Percentiles rank a stretch among this genome's conserved stretches.
These are phyloP conservation scores for Neospermospora avenae DNA, from an alignment of 2,329 filamentous ascomycete genomes.

Conservation along the genomic window DNA sequence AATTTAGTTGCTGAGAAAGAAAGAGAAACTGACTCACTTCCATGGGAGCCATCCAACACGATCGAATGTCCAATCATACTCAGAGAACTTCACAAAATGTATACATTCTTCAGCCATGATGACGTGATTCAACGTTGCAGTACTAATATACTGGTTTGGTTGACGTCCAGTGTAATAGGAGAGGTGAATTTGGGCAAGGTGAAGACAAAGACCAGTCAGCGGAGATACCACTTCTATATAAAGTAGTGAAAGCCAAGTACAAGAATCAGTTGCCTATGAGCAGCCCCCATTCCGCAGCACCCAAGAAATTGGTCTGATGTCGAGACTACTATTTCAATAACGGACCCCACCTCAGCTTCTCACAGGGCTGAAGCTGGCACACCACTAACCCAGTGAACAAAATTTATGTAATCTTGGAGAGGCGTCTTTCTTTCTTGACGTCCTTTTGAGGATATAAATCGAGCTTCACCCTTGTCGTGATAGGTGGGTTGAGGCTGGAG, in stretches of 20 bases:
- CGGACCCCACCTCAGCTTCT: not conserved
- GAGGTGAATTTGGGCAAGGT: not conserved
- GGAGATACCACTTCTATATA: not conserved
- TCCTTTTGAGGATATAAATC: conserved; percentile 3
- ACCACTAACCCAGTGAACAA: not conserved
- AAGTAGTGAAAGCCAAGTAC: not conserved
- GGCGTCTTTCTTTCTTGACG: not conserved
- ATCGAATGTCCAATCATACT: conserved; percentile 2
- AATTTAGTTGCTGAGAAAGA: not conserved
- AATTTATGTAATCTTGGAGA: not conserved
- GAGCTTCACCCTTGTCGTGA: not conserved
- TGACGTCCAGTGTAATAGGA: not conserved
- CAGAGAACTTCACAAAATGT: not conserved
- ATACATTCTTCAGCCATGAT: not conserved
- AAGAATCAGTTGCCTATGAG: not conserved
- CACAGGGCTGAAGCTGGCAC: not conserved
- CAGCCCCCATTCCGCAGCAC: not conserved
- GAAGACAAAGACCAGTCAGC: not conserved
- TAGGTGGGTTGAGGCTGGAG: not conserved
- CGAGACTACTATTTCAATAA: not conserved
- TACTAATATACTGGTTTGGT: not conserved
- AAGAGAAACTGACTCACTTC: not conserved
- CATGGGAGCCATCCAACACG: not conserved
- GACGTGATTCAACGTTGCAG: not conserved
- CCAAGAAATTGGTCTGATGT: not conserved